Base-by-base conservation (phyloP, 208 protist genomes). In the Leishmania gerbilli region DNA sequence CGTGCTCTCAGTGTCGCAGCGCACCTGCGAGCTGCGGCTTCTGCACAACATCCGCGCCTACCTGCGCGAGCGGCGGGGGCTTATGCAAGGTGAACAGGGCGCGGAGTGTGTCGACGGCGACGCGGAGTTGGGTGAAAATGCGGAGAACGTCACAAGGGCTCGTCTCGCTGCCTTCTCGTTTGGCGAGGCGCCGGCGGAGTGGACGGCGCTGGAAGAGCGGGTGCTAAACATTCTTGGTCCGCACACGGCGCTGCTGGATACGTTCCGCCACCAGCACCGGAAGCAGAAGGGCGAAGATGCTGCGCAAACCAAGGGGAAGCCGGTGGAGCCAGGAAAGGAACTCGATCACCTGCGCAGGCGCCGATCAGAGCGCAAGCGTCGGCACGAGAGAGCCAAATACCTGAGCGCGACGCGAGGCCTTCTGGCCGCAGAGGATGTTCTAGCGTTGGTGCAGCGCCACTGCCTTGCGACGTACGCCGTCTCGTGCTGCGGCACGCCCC, bases 401-500 rank as follows among this genome's bases (percentile, higher is more conserved):
- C 79, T 93, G 74, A 86, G 91, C 71, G 92, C 92, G 13, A 81
- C 88, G 27, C 90, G 94, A 13, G 92, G 91, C 1, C 87, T 97
- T 2, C 82, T 97, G 15, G 71, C 90, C 19, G 6, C 89, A 6
- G 85, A 93, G 15, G 86, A 90, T 58, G 76, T 96, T 17, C 72
- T 97, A 1, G 60, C 47, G 42, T 45, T 96, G 47, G 64, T 95
- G 55, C 77, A 89, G 47, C 83, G 82, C 34, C 91, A 97, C 86
- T 90, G 86, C 68, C 95, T 97, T 76, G 77, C 90, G n/a, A 91
- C 88, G 24, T 96, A 96, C 86, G 94, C 91, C 4, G 84, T 97
- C 31, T 90, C 94, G 7, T 95, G 90, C 68, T 96, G 87, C 64
- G 91, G 92, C 13, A 85, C 84, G 0, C 82, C 91, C 3, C 91